phyloP scores from a whole-genome alignment of 306 rosid genomes.

The Oemleria cerasiformis region DNA sequence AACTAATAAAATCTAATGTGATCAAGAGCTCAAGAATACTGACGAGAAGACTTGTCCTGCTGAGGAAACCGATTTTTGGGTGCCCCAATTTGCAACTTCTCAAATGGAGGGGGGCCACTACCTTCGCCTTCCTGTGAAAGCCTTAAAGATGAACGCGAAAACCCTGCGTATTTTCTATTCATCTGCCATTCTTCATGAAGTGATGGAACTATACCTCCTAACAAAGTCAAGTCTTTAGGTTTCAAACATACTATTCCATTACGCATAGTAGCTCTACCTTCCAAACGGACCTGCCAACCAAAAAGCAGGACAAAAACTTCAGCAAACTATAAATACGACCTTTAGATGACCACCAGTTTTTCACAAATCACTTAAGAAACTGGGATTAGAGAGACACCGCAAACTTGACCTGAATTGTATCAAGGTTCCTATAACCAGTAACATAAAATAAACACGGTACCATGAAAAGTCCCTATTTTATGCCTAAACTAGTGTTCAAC shows the following conservation, averaged over 20 bases:
- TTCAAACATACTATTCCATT: constrained; percentile 68
- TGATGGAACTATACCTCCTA: constrained; percentile 81
- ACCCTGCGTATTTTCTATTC: constrained; percentile 77
- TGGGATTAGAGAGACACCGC: neutral
- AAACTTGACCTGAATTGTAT: neutral
- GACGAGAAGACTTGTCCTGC: constrained; percentile 31
- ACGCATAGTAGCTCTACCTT: constrained; percentile 57
- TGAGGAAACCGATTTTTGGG: constrained; percentile 34
- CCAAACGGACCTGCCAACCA: constrained; percentile 69
- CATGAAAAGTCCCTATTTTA: neutral
- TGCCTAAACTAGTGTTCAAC: neutral
- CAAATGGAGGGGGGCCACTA: constrained; percentile 87
- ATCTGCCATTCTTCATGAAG: constrained; percentile 93
- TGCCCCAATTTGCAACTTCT: constrained; percentile 81
- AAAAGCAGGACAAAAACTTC: constrained; percentile 11
- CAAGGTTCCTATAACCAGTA: neutral
- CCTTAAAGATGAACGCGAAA: constrained; percentile 63
- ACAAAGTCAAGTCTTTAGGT: constrained; percentile 57
- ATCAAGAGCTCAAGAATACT: constrained; percentile 5
- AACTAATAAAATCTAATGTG: neutral
- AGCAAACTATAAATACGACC: neutral
- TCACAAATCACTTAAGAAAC: neutral
- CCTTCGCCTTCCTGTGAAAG: constrained; percentile 51
- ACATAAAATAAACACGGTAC: neutral
- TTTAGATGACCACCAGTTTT: neutral